A percentile compares a stretch with the other conserved stretches of the same genome.
Conservation (phyloP, 1,139 yeast genomes). For the Hyphopichia khmerensis region DNA sequence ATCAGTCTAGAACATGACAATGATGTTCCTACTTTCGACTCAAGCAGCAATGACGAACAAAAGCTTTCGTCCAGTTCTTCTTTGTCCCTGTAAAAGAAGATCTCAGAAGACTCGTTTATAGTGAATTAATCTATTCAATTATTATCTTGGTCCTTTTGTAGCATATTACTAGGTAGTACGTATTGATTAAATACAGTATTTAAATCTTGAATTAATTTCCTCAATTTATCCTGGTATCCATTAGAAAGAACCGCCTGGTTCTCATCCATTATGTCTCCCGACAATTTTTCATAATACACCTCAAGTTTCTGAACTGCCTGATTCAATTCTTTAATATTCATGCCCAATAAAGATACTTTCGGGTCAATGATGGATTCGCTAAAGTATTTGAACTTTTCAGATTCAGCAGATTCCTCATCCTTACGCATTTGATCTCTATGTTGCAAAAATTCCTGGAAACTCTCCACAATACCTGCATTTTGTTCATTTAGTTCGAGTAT, state of each 20-base stretch:
- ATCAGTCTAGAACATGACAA: background rate
- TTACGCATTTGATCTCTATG: constrained; percentile 17
- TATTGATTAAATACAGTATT: constrained; percentile 13
- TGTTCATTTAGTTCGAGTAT: constrained; percentile 35
- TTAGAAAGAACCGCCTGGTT: constrained; percentile 7
- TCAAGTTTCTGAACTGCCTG: constrained; percentile 10
- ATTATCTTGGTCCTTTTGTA: background rate
- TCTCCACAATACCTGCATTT: constrained; percentile 39
- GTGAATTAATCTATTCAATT: background rate
- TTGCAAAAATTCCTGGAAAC: constrained; percentile 38
- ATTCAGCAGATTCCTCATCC: constrained; percentile 11
- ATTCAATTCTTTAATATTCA: constrained; percentile 9
- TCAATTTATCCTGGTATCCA: constrained; percentile 18
- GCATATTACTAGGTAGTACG: background rate
- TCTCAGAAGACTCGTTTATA: background rate
- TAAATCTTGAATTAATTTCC: constrained; percentile 19
- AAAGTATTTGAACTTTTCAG: constrained; percentile 13
- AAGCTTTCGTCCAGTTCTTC: background rate
- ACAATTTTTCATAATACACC: constrained; percentile 7
- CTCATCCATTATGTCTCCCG: constrained; percentile 6
- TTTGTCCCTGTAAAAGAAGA: background rate
- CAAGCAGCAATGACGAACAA: background rate
- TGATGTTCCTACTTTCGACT: background rate
- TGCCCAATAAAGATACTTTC: constrained; percentile 13
- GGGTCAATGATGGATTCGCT: constrained; percentile 12